These are phyloP conservation scores for Acer saccharum DNA, from an alignment of 345 rosid genomes.

Conservation along the genomic window DNA sequence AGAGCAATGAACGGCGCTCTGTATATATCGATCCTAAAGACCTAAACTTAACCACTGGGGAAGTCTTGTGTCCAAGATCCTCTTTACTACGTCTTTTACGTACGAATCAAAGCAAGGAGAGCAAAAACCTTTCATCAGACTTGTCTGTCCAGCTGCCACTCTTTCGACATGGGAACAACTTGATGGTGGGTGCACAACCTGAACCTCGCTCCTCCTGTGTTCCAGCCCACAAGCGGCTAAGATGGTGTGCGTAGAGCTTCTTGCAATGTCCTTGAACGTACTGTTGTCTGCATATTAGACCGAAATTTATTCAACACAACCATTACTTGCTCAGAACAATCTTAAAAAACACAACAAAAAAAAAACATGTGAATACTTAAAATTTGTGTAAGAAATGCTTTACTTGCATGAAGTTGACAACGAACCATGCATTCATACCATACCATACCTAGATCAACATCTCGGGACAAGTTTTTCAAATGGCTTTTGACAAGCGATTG, in stretches of 20 bases:
- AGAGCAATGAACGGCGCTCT: neutral
- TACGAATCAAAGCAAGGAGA: constrained; percentile 82
- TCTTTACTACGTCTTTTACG: constrained; percentile 80
- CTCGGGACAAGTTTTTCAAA: constrained; percentile 64
- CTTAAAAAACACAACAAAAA: neutral
- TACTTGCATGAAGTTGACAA: constrained; percentile 13
- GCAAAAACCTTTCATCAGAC: constrained; percentile 83
- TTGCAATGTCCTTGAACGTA: constrained; percentile 62
- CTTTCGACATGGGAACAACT: constrained; percentile 58
- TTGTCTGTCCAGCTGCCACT: constrained; percentile 49
- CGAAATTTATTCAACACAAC: neutral
- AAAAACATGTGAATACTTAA: neutral
- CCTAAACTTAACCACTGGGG: constrained; percentile 86
- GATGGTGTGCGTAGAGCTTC: constrained; percentile 72
- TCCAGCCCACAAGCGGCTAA: constrained; percentile 89
- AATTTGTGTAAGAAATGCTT: neutral
- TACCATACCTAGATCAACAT: constrained; percentile 62
- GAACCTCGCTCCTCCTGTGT: constrained; percentile 67
- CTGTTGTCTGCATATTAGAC: constrained; percentile 50
- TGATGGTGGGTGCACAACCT: constrained; percentile 49
- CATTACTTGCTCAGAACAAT: neutral
- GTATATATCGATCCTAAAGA: constrained; percentile 44
- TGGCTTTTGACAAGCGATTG: constrained; percentile 71
- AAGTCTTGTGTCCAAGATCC: constrained; percentile 67
- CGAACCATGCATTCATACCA: neutral